Base-by-base conservation (phyloP, 1,284 basidiomycete species). In the Earliella scabrosa region DNA sequence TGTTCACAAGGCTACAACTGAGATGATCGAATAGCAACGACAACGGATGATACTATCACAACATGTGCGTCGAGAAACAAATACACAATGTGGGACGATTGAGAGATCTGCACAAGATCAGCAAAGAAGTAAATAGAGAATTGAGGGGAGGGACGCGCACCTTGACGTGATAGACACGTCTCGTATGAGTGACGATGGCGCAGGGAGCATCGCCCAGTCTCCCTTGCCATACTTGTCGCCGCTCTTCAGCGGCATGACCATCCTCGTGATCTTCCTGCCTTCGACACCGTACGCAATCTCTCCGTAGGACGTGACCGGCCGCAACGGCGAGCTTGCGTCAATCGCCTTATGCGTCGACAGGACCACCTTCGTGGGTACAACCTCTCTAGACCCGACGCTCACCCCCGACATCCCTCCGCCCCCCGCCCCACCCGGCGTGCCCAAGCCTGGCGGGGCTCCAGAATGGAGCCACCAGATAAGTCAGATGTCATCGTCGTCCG, bases 401-500 rank as follows among this genome's bases (percentile, higher is more conserved):
- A 21, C 41, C 44, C 45, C 47, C 61, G 40, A 34, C 57, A 32
- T 16, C 27, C 64, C 70, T 77, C 70, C 60, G 68, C 78, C 70
- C 64, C 52, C 79, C 75, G 64, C 83, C 81, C 82, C 84, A 71
- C 86, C 80, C 75, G 82, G 71, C 83, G 80, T 83, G 71, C 75
- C 72, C 78, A 78, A 66, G 69, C 70, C 69, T 60, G 79, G 76
- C 74, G 78, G 80, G 86, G 87, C 88, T 88, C 87, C 87, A 64
- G 71, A 77, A 59, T 54, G 75, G 89, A 91, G 89, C 89, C 87
- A 67, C 79, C 89, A 86, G 78, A 77, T 87, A 78, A 82, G 90
- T 93, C 90, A 93, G 78, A 93, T 82, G 67, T 80, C 88, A 59
- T 92, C 90, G 61, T 90, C 86, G 62, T 91, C 90, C 57, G 86